Percentiles rank a stretch among this genome's conserved stretches.
Evolutionary conservation across 495 filamentous ascomycete species (phyloP).

Genomic region (Lichina pygmaea): DNA sequence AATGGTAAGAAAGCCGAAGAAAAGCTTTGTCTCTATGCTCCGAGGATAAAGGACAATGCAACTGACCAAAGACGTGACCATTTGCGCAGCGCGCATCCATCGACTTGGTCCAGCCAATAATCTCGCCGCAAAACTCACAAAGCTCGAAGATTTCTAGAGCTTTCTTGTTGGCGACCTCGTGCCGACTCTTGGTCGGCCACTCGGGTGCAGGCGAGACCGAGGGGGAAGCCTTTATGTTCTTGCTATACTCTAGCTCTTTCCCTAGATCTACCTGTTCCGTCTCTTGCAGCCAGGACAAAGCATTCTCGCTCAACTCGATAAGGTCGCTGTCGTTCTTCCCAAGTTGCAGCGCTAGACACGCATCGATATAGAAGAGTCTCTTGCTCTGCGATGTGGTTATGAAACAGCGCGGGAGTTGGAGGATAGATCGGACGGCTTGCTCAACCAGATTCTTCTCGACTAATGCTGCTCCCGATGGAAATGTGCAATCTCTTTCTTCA

Average conservation of each 20-base stretch:
- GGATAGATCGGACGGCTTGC: neutral
- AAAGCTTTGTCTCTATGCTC: no score
- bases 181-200: neutral
- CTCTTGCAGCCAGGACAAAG: neutral
- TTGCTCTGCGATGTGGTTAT: neutral
- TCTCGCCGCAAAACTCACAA: constrained; percentile 21
- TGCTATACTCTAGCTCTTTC: neutral
- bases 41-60: neutral
- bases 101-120: constrained; percentile 13
- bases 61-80: constrained; percentile 23
- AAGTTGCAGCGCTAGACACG: neutral
- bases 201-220: neutral
- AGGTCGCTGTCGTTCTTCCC: neutral
- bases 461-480: neutral
- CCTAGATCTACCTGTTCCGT: neutral
- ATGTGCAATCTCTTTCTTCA: neutral
- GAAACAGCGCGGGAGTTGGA: neutral
- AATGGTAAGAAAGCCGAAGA: no score
- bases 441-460: neutral
- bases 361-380: neutral
- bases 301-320: neutral
- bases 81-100: constrained; percentile 15
- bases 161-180: neutral
- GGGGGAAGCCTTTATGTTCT: neutral
- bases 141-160: constrained; percentile 12